A percentile compares a stretch with the other conserved stretches of the same genome.
Conservation (phyloP, 2,329 filamentous ascomycete species). For the Podosphaera xanthii region DNA sequence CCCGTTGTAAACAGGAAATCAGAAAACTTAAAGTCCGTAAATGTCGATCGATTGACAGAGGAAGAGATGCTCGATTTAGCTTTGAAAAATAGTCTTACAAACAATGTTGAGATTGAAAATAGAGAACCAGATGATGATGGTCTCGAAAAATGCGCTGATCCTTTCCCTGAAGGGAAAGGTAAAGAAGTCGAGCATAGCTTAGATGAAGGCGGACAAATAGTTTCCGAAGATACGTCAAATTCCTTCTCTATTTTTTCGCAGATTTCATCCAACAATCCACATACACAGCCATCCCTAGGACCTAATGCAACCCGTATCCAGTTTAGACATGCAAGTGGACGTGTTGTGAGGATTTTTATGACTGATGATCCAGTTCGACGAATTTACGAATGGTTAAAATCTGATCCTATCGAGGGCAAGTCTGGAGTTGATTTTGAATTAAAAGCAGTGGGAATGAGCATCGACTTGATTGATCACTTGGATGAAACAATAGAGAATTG, state of each 20-base stretch:
- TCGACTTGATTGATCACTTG: slow-evolving; percentile 58
- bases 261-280: slow-evolving; percentile 51
- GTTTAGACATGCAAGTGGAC: slow-evolving; percentile 65
- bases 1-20: slow-evolving; percentile 63
- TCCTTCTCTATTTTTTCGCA: slow-evolving; percentile 33
- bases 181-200: slow-evolving; percentile 22
- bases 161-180: slow-evolving; percentile 30
- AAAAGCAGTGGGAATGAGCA: slow-evolving; percentile 47
- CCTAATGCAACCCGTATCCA: slow-evolving; percentile 69
- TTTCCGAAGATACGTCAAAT: slow-evolving; percentile 8
- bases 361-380: slow-evolving; percentile 54
- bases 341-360: slow-evolving; percentile 69
- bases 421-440: slow-evolving; percentile 64
- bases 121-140: slow-evolving; percentile 66
- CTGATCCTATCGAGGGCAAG: slow-evolving; percentile 61
- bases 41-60: slow-evolving; percentile 78
- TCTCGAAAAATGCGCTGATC: slow-evolving; percentile 43
- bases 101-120: slow-evolving; percentile 22
- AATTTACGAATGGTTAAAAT: slow-evolving; percentile 93
- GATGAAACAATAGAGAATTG: slow-evolving; percentile 57
- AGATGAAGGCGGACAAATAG: slow-evolving; percentile 17
- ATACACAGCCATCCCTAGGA: slow-evolving; percentile 54
- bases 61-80: slow-evolving; percentile 95
- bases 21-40: slow-evolving; percentile 43
- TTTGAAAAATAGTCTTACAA: slow-evolving; percentile 63